Percentiles rank a stretch among this genome's conserved stretches.
phyloP scores from a whole-genome alignment of 352 stramenopile genomes.

The Phytophthora hibernalis region DNA sequence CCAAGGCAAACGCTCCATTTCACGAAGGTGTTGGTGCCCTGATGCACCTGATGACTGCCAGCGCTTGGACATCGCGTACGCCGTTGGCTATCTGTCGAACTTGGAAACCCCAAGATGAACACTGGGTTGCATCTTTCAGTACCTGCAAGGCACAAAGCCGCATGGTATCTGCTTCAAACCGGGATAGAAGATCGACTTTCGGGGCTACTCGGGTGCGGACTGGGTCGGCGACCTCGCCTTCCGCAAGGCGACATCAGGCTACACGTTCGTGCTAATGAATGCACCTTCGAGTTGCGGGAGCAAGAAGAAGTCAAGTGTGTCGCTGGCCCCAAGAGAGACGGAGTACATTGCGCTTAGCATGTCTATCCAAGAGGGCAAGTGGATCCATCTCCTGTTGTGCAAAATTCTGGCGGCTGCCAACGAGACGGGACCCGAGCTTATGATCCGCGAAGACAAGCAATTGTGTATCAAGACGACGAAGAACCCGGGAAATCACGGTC shows the following conservation, averaged over 20 bases:
- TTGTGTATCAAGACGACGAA: constrained; percentile 25
- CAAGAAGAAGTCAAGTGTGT: neutral
- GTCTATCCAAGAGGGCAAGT: neutral
- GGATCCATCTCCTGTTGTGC: neutral
- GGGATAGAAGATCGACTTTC: constrained; percentile 11
- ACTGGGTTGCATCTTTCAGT: too few species aligned
- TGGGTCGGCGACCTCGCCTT: constrained; percentile 2
- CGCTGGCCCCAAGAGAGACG: neutral
- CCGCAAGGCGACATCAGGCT: too few species aligned
- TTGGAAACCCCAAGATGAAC: too few species aligned
- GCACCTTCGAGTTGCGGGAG: too few species aligned
- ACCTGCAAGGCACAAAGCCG: too few species aligned
- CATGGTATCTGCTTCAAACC: constrained; percentile 16
- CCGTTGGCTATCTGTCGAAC: too few species aligned
- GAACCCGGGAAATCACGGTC: constrained; percentile 26
- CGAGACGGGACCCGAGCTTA: neutral
- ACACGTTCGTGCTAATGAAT: too few species aligned
- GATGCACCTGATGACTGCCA: too few species aligned
- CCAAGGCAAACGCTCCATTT: too few species aligned
- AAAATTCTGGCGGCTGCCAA: neutral
- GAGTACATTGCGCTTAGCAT: neutral
- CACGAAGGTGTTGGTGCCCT: too few species aligned
- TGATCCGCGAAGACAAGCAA: constrained; percentile 11
- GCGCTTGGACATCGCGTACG: too few species aligned
- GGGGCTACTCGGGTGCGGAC: constrained; percentile 20